Evolutionary conservation across 306 rosid genomes (phyloP).

Genomic region (Morella rubra): DNA sequence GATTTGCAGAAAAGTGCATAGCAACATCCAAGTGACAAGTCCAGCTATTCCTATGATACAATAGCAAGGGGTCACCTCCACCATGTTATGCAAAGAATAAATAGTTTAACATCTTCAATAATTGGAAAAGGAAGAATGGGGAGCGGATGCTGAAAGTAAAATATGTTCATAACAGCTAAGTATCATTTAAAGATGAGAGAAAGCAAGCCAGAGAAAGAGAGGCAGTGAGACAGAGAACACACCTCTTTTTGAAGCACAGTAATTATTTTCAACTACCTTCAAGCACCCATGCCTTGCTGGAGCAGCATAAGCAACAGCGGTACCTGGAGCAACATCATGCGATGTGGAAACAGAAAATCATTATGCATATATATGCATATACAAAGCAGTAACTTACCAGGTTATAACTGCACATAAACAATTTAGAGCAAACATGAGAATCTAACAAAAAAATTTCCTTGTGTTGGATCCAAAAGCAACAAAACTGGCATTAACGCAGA

Average conservation of each 20-base stretch:
- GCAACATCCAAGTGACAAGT: neutral
- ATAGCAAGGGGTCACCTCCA: neutral
- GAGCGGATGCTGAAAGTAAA: neutral
- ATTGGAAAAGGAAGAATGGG: neutral
- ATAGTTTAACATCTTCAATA: neutral
- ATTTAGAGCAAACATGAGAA: conserved; percentile 17
- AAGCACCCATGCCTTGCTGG: conserved; percentile 86
- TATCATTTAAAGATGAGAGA: neutral
- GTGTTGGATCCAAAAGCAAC: conserved; percentile 16
- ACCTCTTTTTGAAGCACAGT: conserved; percentile 95
- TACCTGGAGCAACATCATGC: conserved; percentile 55
- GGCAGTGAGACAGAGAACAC: conserved; percentile 19
- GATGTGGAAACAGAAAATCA: conserved; percentile 21
- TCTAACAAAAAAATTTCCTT: neutral
- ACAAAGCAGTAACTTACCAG: conserved; percentile 5
- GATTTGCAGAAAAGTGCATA: neutral
- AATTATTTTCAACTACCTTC: conserved; percentile 88
- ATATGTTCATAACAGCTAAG: neutral
- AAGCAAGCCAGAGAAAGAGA: neutral
- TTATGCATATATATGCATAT: conserved; percentile 26
- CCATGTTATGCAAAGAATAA: neutral
- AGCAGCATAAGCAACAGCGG: conserved; percentile 75
- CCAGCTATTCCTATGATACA: neutral
- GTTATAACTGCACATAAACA: neutral
- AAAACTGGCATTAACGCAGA: conserved; percentile 5